Base-by-base conservation (phyloP, 1,284 basidiomycete genomes). In the Ceratobasidium sp. region DNA sequence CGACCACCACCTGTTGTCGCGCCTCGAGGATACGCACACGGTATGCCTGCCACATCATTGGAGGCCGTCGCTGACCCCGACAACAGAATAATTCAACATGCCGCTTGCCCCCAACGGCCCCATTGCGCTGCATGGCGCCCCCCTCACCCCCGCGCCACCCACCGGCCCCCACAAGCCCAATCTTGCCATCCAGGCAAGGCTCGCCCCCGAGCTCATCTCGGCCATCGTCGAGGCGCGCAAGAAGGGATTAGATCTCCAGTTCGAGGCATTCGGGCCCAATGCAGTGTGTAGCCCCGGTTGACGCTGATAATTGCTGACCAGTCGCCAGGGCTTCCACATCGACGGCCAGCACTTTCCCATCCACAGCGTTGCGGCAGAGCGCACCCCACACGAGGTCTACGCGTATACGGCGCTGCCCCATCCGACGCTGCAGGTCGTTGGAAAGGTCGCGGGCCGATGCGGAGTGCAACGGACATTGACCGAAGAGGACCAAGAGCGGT, bases 281-380 rank as follows among this genome's bases (percentile, higher is more conserved):
- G 62, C 62, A 42, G 62, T 65, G 49, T 35, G 62, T 65, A 1
- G 13, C 27, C 2, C 20, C 25, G 29, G 25, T 34, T 53, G 38
- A 2, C 35, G 34, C n/a, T 29, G 13, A 3, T 25, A 0, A 1
- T 35, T 1, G 49, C 50, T 54, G 31, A 52, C 32, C 2, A 20
- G 17, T 5, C 38, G 8, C 34, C 32, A 65, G 62, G 62, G 62
- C 62, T 65, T 65, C 50, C 62, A 65, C 50, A 53, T 65, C 20
- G 62, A 65, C 32, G 62, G 62, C 47, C 49, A 65, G 62, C 62
- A 65, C 62, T 65, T 65, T 54, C 62, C 62, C 3, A 25, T 65
- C 50, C 20, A 40, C 38, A 65, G 50, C 35, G 62, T 65, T 13
- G 43, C 49, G 34, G 49, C 62, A 32, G 62, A 65, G 27, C 47